Evolutionary conservation across 257 asterid genomes (phyloP).

Genomic region (Plantago major): DNA sequence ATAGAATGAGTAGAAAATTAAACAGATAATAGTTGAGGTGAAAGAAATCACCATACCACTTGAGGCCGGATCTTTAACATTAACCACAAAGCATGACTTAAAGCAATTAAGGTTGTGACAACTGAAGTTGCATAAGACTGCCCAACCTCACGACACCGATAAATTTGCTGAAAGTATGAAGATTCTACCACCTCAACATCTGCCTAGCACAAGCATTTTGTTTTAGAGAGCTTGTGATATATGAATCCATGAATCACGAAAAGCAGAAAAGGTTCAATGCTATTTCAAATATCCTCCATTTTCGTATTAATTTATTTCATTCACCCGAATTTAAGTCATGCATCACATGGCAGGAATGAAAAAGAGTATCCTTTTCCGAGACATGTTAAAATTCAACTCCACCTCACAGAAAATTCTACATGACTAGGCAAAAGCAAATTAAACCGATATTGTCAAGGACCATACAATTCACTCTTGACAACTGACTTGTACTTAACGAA

Average conservation of each 20-base stretch:
- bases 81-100: constrained; percentile 78
- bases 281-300: neutral
- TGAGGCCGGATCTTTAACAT: constrained; percentile 89
- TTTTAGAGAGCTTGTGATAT: constrained; percentile 13
- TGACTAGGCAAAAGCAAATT: neutral
- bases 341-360: neutral
- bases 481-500: constrained; percentile 2
- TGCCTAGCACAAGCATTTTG: constrained; percentile 41
- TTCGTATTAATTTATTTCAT: neutral
- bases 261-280: constrained; percentile 16
- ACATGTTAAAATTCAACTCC: too few relatives aligned
- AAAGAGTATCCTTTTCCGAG: too few relatives aligned
- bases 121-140: constrained; percentile 84
- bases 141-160: constrained; percentile 92
- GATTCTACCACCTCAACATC: constrained; percentile 35
- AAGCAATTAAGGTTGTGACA: constrained; percentile 78
- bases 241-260: neutral
- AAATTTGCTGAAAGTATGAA: constrained; percentile 70
- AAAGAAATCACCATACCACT: constrained; percentile 54
- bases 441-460: neutral
- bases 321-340: neutral
- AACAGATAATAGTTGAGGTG: neutral
- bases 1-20: constrained; percentile 2
- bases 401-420: neutral
- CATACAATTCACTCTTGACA: neutral